Base-by-base conservation (phyloP, 768 basidiomycete genomes). In the Leucocoprinus sp. region DNA sequence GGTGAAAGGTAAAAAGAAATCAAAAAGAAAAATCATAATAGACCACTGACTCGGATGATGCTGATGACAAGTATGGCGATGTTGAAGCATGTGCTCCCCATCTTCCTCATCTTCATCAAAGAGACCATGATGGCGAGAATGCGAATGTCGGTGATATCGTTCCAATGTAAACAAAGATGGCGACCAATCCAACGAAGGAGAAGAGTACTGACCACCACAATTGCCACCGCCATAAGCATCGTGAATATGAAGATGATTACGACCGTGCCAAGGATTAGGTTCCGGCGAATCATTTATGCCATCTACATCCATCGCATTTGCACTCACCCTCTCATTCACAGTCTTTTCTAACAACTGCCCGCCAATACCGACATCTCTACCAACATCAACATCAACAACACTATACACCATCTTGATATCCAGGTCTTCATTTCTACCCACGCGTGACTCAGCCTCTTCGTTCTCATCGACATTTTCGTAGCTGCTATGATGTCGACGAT, bases 171-270 rank as follows among this genome's bases (percentile, higher is more conserved):
- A 37, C 24, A 23, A 23, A 31, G 31, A 31, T 11, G n/a, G 4
- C 19, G 44, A 42, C 17, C 40, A 39, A 29, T 42, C 46, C 38
- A 42, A 31, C 9, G 46, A 27, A 26, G 46, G 44, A 33, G 44
- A 18, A 21, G 36, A 18, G 37, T 29, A 38, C 8, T 28, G 18
- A 6, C 36, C 35, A 18, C 14, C 37, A 22, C 7, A n/a, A 23
- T 24, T 37, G 11, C 37, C 44, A 38, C 14, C 4, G 14, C 31
- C n/a, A n/a, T 31, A 31, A 31, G 9, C 31, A 31, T 8, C n/a
- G n/a, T 31, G 31, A 31, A 5, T 31, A 31, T 31, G 31, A 31
- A 8, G 31, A 31, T n/a, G 31, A 31, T 31, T 4, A 12, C 11
- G 11, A n/a, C 14, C 14, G 14, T 31, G 31, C 27, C 5, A 28